Percentiles rank a stretch among this genome's conserved stretches.
phyloP scores from a whole-genome alignment of 2,329 filamentous ascomycete species.

The Leptodontidium sp. region DNA sequence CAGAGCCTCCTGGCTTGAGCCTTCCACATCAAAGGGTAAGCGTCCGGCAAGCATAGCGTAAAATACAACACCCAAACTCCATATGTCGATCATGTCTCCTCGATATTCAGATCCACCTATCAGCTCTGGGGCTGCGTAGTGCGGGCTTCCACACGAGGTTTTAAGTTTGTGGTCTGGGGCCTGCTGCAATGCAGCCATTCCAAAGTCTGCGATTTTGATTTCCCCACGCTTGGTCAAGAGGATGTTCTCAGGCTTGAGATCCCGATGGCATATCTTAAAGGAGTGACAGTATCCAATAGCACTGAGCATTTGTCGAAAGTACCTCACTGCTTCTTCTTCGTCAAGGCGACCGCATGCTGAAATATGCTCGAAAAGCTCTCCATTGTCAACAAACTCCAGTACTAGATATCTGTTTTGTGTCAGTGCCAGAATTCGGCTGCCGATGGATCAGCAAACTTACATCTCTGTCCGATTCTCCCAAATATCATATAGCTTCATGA shows the following conservation, averaged over 20 bases:
- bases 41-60: constrained; percentile 86
- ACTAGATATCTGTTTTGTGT: constrained; percentile 78
- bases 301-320: constrained; percentile 93
- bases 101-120: constrained; percentile 80
- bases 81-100: constrained; percentile 88
- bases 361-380: constrained; percentile 80
- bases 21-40: constrained; percentile 77
- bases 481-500: constrained; percentile 93
- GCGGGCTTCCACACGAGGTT: constrained; percentile 94
- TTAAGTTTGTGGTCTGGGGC: constrained; percentile 79
- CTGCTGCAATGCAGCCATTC: constrained; percentile 93
- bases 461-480: constrained; percentile 97
- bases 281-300: constrained; percentile 92
- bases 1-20: constrained; percentile 51
- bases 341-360: constrained; percentile 74
- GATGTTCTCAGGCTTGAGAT: constrained; percentile 97
- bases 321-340: constrained; percentile 81
- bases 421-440: neutral
- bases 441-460: constrained; percentile 59
- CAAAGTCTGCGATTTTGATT: constrained; percentile 96
- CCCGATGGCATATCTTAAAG: constrained; percentile 94
- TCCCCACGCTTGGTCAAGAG: constrained; percentile 78
- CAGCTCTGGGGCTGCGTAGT: constrained; percentile 95
- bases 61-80: constrained; percentile 91
- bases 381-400: constrained; percentile 87